These are phyloP conservation scores for Phytophthora sp. DNA, from an alignment of 352 stramenopile genomes.

Conservation along the genomic window DNA sequence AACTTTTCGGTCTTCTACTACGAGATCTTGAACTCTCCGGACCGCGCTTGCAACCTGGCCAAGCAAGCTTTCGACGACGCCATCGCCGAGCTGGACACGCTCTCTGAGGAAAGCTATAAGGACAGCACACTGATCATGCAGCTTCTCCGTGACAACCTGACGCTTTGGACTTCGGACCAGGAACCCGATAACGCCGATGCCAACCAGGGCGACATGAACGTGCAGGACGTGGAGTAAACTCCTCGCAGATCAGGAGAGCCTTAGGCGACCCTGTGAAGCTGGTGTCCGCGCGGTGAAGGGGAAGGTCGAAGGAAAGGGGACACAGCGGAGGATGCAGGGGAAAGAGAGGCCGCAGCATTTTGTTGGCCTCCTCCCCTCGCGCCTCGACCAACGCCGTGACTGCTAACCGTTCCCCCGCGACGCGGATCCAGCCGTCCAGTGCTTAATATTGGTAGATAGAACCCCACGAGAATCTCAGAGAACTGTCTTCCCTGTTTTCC, in stretches of 20 bases:
- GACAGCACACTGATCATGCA: conserved; percentile 99
- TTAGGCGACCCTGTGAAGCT: conserved; percentile 33
- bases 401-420: background rate
- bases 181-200: conserved; percentile 87
- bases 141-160: conserved; percentile 99
- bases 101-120: conserved; percentile 99
- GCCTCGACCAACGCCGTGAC: conserved; percentile 14
- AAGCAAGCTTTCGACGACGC: conserved; percentile 99
- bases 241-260: background rate
- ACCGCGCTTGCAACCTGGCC: conserved; percentile 92
- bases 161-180: conserved; percentile 98
- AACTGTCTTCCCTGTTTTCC: conserved; percentile 32
- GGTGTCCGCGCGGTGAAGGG: background rate
- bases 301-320: conserved; percentile 24
- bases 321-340: conserved; percentile 12
- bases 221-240: conserved; percentile 80
- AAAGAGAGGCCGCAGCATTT: conserved; percentile 39
- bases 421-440: conserved; percentile 21
- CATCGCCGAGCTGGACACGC: conserved; percentile 99
- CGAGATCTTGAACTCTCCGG: conserved; percentile 98
- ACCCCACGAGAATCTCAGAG: conserved; percentile 25
- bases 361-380: conserved; percentile 39
- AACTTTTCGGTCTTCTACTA: conserved; percentile 99
- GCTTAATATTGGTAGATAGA: conserved; percentile 56
- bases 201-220: conserved; percentile 91